Conservation (phyloP, 208 protist genomes). For the Leishmania martiniquensis region DNA sequence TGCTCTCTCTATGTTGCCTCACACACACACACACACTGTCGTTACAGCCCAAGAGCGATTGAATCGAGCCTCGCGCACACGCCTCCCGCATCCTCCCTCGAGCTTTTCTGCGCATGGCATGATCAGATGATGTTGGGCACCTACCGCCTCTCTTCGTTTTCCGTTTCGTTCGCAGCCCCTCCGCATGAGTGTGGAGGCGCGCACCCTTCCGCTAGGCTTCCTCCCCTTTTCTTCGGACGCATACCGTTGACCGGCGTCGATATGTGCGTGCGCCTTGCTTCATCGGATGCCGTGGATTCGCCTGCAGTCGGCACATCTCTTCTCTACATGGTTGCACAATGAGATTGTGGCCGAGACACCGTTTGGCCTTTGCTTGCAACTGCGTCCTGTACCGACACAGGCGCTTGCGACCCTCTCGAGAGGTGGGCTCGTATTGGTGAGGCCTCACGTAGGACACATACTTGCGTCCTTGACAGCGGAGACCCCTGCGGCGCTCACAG, state of each 20-base stretch:
- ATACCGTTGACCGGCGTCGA: not conserved
- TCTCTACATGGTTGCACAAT: constrained; percentile 24
- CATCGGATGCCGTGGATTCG: not conserved
- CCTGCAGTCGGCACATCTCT: constrained; percentile 10
- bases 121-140: not conserved
- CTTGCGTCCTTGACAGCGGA: constrained; percentile 8
- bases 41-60: not conserved
- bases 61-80: not conserved
- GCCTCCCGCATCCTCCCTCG: not conserved
- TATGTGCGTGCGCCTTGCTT: constrained; percentile 2
- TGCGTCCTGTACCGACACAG: constrained; percentile 1
- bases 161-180: not conserved
- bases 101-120: not conserved
- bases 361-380: constrained; percentile 23
- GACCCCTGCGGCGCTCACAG: not conserved
- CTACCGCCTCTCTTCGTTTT: not conserved
- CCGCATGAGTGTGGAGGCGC: not conserved
- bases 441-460: constrained; percentile 23
- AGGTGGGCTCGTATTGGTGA: constrained; percentile 5
- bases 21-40: not conserved
- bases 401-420: not conserved
- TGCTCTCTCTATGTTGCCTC: not conserved
- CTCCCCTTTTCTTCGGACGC: not conserved
- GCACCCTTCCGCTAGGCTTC: not conserved
- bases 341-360: constrained; percentile 9